A percentile compares a stretch with the other conserved stretches of the same genome.
These are phyloP conservation scores for Fusarium brevicatenulatum DNA, from an alignment of 2,329 filamentous ascomycete genomes.

Conservation along the genomic window DNA sequence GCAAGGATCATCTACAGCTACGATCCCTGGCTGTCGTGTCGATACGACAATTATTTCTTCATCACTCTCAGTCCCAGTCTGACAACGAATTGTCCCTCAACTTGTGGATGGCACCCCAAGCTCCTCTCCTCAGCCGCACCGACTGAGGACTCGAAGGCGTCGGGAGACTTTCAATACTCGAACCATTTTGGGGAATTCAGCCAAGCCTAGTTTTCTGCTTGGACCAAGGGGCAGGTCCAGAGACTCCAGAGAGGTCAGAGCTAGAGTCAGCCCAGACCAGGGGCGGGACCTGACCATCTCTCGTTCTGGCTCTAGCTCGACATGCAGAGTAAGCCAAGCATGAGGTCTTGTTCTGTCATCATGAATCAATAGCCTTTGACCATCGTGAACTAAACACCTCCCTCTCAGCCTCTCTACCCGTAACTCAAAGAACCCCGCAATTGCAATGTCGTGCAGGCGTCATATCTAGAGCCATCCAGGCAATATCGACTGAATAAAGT, in stretches of 20 bases:
- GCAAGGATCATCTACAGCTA: conserved; percentile 13
- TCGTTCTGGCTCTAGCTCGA: conserved; percentile 19
- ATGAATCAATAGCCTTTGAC: conserved; percentile 21
- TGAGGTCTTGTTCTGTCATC: conserved; percentile 25
- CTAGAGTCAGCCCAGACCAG: conserved; percentile 1
- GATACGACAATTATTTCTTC: too few relatives aligned
- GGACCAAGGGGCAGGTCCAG: conserved; percentile 35
- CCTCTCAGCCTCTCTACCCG: not conserved
- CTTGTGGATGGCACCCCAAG: not conserved
- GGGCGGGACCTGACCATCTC: conserved; percentile 11
- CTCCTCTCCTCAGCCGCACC: conserved; percentile 15
- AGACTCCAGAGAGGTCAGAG: conserved; percentile 3
- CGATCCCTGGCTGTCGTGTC: not conserved
- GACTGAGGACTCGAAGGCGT: conserved; percentile 17
- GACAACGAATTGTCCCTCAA: not conserved
- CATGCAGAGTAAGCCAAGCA: conserved; percentile 17
- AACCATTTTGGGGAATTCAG: conserved; percentile 28
- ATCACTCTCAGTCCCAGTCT: not conserved
- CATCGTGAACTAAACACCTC: not conserved
- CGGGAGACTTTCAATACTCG: conserved; percentile 25
- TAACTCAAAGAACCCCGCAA: conserved; percentile 24
- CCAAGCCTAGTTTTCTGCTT: conserved; percentile 31
- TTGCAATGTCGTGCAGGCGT: conserved; percentile 24
- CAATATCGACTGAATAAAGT: not conserved
- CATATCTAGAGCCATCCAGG: not conserved